These are phyloP conservation scores for Boechera retrofracta DNA, from an alignment of 345 rosid species.

Conservation along the genomic window DNA sequence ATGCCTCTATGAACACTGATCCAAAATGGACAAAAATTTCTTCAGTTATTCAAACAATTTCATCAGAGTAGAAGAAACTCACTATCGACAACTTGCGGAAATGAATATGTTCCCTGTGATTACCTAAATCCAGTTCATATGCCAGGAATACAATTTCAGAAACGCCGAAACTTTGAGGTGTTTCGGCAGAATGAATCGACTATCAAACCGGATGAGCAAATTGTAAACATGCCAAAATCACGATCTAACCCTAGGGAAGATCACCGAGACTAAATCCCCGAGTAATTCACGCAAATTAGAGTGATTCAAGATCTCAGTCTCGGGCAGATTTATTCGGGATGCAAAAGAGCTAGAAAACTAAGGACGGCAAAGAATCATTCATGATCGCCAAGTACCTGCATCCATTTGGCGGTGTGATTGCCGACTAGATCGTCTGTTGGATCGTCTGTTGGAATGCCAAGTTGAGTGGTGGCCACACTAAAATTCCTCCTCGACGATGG, in stretches of 20 bases:
- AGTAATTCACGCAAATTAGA: not conserved
- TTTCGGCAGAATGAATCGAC: constrained; percentile 1
- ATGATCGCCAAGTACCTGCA: constrained; percentile 62
- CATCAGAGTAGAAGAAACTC: not conserved
- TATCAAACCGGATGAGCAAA: not conserved
- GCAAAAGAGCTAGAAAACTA: not conserved
- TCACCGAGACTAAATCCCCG: not conserved
- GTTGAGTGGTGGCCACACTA: constrained; percentile 45
- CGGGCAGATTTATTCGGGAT: not conserved
- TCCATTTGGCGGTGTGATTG: constrained; percentile 91
- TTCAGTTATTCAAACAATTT: not conserved
- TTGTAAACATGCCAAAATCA: constrained; percentile 5
- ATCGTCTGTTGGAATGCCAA: constrained; percentile 43
- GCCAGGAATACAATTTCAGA: not conserved
- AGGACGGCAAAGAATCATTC: not conserved
- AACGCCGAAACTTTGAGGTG: not conserved
- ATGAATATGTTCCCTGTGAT: not conserved
- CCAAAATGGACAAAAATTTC: not conserved
- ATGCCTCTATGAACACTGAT: constrained; percentile 2
- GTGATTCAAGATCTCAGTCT: not conserved
- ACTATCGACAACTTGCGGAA: not conserved
- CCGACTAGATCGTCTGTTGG: constrained; percentile 44
- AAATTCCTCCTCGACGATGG: constrained; percentile 57
- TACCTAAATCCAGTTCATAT: constrained; percentile 8
- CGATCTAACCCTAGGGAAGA: constrained; percentile 16